Evolutionary conservation across 2,329 filamentous ascomycete species (phyloP), one percentile per base, ranked within the genome.

Genomic region (Alternaria dauci): DNA sequence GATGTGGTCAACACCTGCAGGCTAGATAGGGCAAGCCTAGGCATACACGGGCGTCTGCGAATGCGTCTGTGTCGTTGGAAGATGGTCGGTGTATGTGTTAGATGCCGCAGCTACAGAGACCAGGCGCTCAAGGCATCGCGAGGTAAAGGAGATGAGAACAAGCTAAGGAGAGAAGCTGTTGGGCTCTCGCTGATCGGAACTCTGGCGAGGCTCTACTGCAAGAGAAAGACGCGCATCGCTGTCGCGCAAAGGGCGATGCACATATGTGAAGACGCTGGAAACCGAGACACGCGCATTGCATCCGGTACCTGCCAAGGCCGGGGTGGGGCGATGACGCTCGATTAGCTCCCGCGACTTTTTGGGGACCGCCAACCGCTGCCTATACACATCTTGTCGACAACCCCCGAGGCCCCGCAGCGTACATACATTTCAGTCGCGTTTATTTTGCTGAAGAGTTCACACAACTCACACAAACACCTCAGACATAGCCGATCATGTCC

Each of bases 401-500:
- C 16, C 39, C 23, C 16, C 34, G 16, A 25, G 16, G 12, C 18
- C 11, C 16, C 41, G 18, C 18, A 28, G 9, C 30, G 5, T n/a
- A 34, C 25, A n/a, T 14, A 34, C 30, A 26, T 16, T n/a, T 36
- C 6, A 30, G 5, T 9, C 42, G 11, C 32, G n/a, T 0, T n/a
- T n/a, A 20, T 26, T 9, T 39, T 4, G 11, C 11, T 3, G 8
- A 18, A 11, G 23, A 25, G 7, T 12, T 11, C 16, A 11, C 3
- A 18, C 34, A 14, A 20, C 5, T 26, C 16, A 18, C 7, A 41
- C 9, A 2, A 30, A 4, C n/a, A 12, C 8, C 7, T 28, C 5
- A 4, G 23, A 18, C 8, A 52, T 5, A 28, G 18, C 39, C 26
- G 36, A 52, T 28, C 53, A 81, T 81, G 79, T 68, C 78, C 3